A percentile compares a stretch with the other conserved stretches of the same genome.
These are phyloP conservation scores for Kokia cookei DNA, from an alignment of 441 rosid genomes.

Conservation along the genomic window DNA sequence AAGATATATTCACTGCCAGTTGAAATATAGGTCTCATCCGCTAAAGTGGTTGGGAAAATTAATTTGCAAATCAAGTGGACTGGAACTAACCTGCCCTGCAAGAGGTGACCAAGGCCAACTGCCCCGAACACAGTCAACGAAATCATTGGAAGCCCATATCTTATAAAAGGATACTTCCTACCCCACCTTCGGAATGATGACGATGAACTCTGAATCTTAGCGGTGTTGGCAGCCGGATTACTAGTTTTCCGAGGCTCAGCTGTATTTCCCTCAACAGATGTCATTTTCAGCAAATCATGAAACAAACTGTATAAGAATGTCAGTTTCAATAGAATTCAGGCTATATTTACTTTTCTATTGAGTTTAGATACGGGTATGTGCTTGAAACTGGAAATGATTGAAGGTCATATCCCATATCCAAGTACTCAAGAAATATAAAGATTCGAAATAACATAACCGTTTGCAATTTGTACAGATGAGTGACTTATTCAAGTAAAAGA, in stretches of 20 bases:
- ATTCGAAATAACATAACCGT: no score
- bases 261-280: conserved; percentile 23
- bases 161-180: conserved; percentile 68
- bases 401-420: neutral
- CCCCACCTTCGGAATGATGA: conserved; percentile 77
- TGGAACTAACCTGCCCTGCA: conserved; percentile 78
- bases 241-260: conserved; percentile 23
- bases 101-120: conserved; percentile 75
- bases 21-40: neutral
- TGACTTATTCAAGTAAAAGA: neutral
- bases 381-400: neutral
- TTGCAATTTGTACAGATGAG: neutral
- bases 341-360: neutral
- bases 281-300: conserved; percentile 26
- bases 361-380: neutral
- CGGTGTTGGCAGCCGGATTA: conserved; percentile 4
- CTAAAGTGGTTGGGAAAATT: neutral
- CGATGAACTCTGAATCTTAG: conserved; percentile 22
- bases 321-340: neutral
- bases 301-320: neutral
- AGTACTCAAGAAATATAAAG: no score
- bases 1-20: neutral
- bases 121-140: conserved; percentile 84
- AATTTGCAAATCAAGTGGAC: neutral
- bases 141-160: conserved; percentile 94